A percentile compares a stretch with the other conserved stretches of the same genome.
Evolutionary conservation across 805 yeast species (phyloP).

Genomic region (Saccharomycopsis guyanensis): DNA sequence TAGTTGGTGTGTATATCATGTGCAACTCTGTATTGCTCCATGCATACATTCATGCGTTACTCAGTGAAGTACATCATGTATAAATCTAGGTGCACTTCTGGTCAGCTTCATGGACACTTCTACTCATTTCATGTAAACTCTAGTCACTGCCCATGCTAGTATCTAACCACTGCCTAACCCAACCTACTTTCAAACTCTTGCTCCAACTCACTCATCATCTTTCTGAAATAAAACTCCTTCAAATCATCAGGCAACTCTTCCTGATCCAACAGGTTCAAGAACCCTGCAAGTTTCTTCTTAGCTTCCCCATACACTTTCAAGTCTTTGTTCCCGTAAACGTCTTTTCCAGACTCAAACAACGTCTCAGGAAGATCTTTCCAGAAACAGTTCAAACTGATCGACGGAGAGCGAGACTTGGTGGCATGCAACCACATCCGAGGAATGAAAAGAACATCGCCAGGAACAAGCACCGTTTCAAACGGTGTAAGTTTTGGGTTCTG

Average conservation of each 20-base stretch:
- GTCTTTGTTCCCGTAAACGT: slow-evolving; percentile 32
- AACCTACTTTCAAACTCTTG: slow-evolving; percentile 12
- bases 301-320: slow-evolving; percentile 29
- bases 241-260: slow-evolving; percentile 25
- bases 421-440: slow-evolving; percentile 35
- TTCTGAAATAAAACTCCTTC: slow-evolving; percentile 25
- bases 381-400: slow-evolving; percentile 30
- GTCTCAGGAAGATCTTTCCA: slow-evolving; percentile 28
- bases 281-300: slow-evolving; percentile 23
- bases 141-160: too few species aligned
- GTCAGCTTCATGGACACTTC: too few species aligned
- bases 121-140: too few species aligned
- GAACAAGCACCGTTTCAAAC: slow-evolving; percentile 26
- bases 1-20: too few species aligned
- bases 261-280: slow-evolving; percentile 23
- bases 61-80: too few species aligned
- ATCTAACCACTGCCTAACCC: too few species aligned
- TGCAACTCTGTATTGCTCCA: too few species aligned
- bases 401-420: slow-evolving; percentile 23
- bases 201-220: slow-evolving; percentile 26
- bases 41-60: too few species aligned
- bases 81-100: too few species aligned
- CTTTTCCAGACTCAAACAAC: slow-evolving; percentile 28
- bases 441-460: slow-evolving; percentile 32
- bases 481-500: slow-evolving; percentile 23